These are phyloP conservation scores for Lolium rigidum DNA, from an alignment of 176 grass and related monocot species.

Conservation along the genomic window DNA sequence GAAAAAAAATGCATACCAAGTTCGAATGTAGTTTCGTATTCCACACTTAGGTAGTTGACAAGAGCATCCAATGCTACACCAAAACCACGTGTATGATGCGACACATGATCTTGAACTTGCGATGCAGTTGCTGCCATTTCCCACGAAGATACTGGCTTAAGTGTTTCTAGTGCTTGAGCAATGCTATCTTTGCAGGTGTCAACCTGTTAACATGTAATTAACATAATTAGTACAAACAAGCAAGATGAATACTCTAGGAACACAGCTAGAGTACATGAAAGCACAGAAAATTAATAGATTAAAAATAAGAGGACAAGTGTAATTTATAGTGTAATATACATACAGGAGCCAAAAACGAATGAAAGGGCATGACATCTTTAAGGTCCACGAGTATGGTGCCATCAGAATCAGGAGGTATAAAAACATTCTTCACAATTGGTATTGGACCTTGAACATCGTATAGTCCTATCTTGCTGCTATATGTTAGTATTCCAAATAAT, in stretches of 20 bases:
- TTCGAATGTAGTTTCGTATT: slow-evolving; percentile 76
- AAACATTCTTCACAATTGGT: slow-evolving; percentile 87
- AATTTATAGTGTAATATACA: slow-evolving; percentile 50
- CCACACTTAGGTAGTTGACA: slow-evolving; percentile 75
- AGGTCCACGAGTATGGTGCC: slow-evolving; percentile 61
- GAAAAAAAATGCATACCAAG: slow-evolving; percentile 62
- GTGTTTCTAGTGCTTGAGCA: slow-evolving; percentile 74
- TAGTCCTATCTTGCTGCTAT: slow-evolving; percentile 92
- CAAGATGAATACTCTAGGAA: slow-evolving; percentile 28
- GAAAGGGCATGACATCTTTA: slow-evolving; percentile 90
- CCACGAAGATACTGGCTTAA: slow-evolving; percentile 82
- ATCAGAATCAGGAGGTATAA: slow-evolving; percentile 72
- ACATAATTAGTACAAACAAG: slow-evolving; percentile 31
- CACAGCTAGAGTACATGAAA: slow-evolving; percentile 18
- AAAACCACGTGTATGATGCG: slow-evolving; percentile 76
- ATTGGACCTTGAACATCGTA: slow-evolving; percentile 98
- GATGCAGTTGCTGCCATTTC: slow-evolving; percentile 61
- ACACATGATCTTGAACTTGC: slow-evolving; percentile 68
- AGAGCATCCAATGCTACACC: slow-evolving; percentile 75
- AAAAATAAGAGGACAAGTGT: slow-evolving; percentile 29
- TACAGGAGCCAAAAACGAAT: slow-evolving; percentile 94
- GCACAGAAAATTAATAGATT: not conserved
- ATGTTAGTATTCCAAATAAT: slow-evolving; percentile 88
- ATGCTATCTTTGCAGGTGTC: slow-evolving; percentile 83
- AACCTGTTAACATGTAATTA: slow-evolving; percentile 61